Evolutionary conservation across 2,329 filamentous ascomycete genomes (phyloP), one percentile per base, ranked within the genome.

Genomic region (Botrytis tulipae): DNA sequence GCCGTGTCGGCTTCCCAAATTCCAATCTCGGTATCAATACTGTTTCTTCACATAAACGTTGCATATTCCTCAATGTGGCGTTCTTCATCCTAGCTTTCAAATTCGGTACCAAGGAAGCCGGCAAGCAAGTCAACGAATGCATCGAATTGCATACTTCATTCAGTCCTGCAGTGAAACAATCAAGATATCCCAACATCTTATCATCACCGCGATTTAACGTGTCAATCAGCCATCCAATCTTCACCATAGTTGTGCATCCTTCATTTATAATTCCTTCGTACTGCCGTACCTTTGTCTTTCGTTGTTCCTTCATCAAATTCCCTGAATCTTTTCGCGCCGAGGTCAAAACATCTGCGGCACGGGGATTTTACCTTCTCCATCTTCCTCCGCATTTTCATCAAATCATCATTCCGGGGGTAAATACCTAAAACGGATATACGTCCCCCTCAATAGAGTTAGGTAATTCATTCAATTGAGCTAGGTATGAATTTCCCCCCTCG

Each of bases 361-460:
- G 54, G 72, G 48, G 25, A 62, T 65, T 71, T 63, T 71, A 54
- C 60, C 62, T 74, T 74, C 76, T 76, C 75, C 76, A 77, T 73
- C 54, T 40, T 37, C 62, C 35, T 67, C 70, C 70, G 42, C 61
- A 46, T 72, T 74, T 75, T 70, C 46, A 67, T 60, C 62, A 65
- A 75, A 51, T 37, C 65, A 51, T 73, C 32, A 76, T 74, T 75
- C 76, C 75, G 75, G 76, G 76, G 76, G 48, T 73, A 63, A 44
- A n/a, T 71, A 71, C 70, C 54, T 32, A 42, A 66, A 71, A 37
- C 4, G 46, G 60, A 7, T 54, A 42, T 65, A 18, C 42, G 25
- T 16, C 46, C 22, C 22, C 42, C 40, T 22, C 18, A 42, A 51
- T 65, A 35, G 14, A 40, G 16, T n/a, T 61, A n/a, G n/a, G n/a